A percentile compares a stretch with the other conserved stretches of the same genome.
Evolutionary conservation across 371 early-diverging fungal species (phyloP).

Genomic region (Amoeboaphelidium occidentale): DNA sequence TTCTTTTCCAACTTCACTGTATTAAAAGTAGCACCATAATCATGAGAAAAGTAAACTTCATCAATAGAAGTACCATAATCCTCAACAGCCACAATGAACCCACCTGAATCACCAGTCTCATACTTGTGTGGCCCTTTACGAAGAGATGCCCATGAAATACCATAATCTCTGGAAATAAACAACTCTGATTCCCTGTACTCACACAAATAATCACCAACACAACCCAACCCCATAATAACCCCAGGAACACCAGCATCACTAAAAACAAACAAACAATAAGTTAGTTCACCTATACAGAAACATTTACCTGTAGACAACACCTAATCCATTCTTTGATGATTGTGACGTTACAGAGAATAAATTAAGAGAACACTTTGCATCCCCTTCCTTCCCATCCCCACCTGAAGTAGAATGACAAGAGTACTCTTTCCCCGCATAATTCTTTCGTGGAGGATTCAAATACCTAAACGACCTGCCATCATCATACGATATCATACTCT

Average conservation of each 20-base stretch:
- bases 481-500: slow-evolving; percentile 50
- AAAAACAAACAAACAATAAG: not conserved
- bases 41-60: not conserved
- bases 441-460: slow-evolving; percentile 27
- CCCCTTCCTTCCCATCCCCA: not conserved
- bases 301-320: too few species aligned
- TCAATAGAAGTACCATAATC: not conserved
- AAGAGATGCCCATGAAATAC: not conserved
- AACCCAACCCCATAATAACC: not conserved
- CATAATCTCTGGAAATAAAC: not conserved
- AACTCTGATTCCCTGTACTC: not conserved
- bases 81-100: not conserved
- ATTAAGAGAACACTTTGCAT: not conserved
- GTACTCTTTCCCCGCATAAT: slow-evolving; percentile 18
- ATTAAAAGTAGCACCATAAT: not conserved
- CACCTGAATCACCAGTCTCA: not conserved
- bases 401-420: slow-evolving; percentile 6
- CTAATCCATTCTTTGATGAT: too few species aligned
- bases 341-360: not conserved
- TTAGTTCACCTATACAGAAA: too few species aligned
- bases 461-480: slow-evolving; percentile 50
- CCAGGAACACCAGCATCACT: not conserved
- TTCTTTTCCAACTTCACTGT: not conserved
- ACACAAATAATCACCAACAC: not conserved
- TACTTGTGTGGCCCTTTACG: not conserved